Conservation (phyloP, 352 stramenopile species). For the Phytopythium mirpurense region DNA sequence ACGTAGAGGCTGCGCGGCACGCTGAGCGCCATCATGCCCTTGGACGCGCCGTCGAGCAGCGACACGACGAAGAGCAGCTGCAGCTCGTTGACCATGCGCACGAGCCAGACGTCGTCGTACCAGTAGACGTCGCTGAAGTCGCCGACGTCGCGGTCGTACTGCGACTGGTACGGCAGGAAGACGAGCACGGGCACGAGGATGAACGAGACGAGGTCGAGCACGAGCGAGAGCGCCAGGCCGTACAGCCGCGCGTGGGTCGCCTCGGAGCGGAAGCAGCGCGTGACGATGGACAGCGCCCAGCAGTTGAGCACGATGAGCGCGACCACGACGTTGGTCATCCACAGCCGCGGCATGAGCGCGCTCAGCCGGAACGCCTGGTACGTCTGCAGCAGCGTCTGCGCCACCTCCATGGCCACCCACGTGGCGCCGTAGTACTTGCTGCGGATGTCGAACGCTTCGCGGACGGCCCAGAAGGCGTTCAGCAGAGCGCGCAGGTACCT, state of each 20-base stretch:
- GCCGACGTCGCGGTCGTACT: conserved; percentile 7
- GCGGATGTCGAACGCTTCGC: neutral
- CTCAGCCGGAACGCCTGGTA: conserved; percentile 23
- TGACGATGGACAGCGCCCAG: conserved; percentile 13
- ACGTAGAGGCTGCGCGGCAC: conserved; percentile 10
- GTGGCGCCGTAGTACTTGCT: conserved; percentile 7
- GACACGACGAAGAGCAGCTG: conserved; percentile 18
- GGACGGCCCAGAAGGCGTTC: neutral
- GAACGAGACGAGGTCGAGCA: conserved; percentile 18
- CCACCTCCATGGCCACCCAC: conserved; percentile 9
- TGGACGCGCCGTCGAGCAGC: conserved; percentile 15
- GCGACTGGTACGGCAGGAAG: conserved; percentile 7
- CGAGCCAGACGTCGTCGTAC: conserved; percentile 26
- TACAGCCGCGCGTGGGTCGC: conserved; percentile 6
- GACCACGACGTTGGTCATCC: conserved; percentile 17
- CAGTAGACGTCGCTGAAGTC: conserved; percentile 16
- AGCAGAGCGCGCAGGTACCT: neutral
- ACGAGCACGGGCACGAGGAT: conserved; percentile 12
- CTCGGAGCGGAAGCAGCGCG: conserved; percentile 5
- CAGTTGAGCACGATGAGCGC: conserved; percentile 24
- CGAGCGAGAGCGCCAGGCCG: conserved; percentile 15
- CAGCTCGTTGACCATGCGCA: conserved; percentile 21
- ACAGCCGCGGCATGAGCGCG: conserved; percentile 13
- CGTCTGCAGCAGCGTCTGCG: conserved; percentile 19
- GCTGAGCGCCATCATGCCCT: conserved; percentile 13